A percentile compares a stretch with the other conserved stretches of the same genome.
Evolutionary conservation across 2,329 filamentous ascomycete species (phyloP).

Genomic region (Graphium sp.): DNA sequence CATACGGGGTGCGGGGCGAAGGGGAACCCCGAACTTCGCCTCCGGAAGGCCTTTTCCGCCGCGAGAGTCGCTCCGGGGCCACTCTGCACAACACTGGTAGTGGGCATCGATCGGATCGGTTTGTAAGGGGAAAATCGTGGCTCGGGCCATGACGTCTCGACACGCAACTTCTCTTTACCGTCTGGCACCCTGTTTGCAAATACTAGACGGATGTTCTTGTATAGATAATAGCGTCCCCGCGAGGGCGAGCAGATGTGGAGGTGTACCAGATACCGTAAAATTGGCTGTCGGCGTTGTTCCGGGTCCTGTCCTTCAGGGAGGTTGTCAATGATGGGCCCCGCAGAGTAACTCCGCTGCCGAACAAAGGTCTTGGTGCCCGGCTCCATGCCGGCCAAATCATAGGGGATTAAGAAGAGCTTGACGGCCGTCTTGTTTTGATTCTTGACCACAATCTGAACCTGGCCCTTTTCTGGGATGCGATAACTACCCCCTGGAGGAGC

Average conservation of each 20-base stretch:
- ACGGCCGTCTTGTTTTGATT: conserved; percentile 98
- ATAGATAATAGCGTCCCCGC: conserved; percentile 72
- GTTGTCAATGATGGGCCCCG: conserved; percentile 67
- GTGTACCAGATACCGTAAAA: conserved; percentile 79
- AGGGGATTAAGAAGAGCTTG: conserved; percentile 87
- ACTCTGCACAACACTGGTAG: conserved; percentile 15
- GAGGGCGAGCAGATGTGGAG: conserved; percentile 81
- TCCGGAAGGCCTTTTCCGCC: conserved; percentile 41
- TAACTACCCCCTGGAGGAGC: conserved; percentile 79
- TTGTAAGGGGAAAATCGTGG: conserved; percentile 79
- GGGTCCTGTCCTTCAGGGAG: conserved; percentile 11
- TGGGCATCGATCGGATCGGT: conserved; percentile 35
- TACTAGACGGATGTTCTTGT: conserved; percentile 83
- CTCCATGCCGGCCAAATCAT: conserved; percentile 85
- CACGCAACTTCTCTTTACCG: conserved; percentile 79
- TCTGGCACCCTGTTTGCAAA: conserved; percentile 95
- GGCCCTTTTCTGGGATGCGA: conserved; percentile 82
- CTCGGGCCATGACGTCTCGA: conserved; percentile 79
- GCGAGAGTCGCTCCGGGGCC: conserved; percentile 30
- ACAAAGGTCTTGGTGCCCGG: conserved; percentile 92
- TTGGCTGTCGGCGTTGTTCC: conserved; percentile 36
- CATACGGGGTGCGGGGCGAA: conserved; percentile 8
- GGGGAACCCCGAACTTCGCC: conserved; percentile 36
- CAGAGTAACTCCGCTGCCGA: conserved; percentile 82
- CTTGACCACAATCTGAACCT: conserved; percentile 93